Evolutionary conservation across 1,284 basidiomycete species (phyloP).

Genomic region (Butyriboletus appendiculatus): DNA sequence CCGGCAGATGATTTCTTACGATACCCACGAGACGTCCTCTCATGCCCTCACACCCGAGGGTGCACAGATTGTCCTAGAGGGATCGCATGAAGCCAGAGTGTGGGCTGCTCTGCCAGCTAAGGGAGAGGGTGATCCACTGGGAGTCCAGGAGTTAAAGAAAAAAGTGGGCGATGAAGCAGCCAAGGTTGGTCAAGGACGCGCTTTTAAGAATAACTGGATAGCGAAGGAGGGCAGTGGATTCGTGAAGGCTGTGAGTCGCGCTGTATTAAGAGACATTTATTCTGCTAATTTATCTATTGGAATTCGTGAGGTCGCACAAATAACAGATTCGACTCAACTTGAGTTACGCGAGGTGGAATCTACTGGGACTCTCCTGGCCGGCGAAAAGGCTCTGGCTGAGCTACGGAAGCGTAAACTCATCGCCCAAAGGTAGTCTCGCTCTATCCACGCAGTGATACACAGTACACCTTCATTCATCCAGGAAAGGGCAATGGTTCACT

Average conservation of each 20-base stretch:
- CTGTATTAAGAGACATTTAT: not conserved
- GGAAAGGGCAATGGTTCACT: conserved; percentile 95
- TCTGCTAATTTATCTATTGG: conserved; percentile 2
- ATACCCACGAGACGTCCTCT: conserved; percentile 74
- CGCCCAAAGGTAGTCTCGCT: conserved; percentile 55
- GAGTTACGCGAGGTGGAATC: conserved; percentile 78
- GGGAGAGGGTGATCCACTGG: conserved; percentile 67
- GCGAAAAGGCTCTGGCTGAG: conserved; percentile 83
- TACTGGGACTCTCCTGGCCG: conserved; percentile 67
- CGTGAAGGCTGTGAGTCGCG: conserved; percentile 72
- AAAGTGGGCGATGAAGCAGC: conserved; percentile 81
- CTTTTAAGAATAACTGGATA: conserved; percentile 99
- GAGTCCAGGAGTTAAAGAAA: conserved; percentile 68
- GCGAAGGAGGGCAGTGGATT: conserved; percentile 89
- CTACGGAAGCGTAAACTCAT: conserved; percentile 92
- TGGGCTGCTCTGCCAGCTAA: conserved; percentile 81
- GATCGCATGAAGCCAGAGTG: conserved; percentile 94
- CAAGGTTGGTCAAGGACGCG: conserved; percentile 91
- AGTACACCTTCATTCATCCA: conserved; percentile 35
- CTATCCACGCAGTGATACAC: not conserved
- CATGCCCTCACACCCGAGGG: conserved; percentile 84
- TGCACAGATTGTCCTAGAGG: conserved; percentile 70
- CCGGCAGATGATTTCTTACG: conserved; percentile 82
- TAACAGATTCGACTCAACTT: conserved; percentile 72
- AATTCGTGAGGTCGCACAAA: conserved; percentile 51